Evolutionary conservation across 129 eudicot species (phyloP).

Genomic region (Chrysanthemum seticuspe): DNA sequence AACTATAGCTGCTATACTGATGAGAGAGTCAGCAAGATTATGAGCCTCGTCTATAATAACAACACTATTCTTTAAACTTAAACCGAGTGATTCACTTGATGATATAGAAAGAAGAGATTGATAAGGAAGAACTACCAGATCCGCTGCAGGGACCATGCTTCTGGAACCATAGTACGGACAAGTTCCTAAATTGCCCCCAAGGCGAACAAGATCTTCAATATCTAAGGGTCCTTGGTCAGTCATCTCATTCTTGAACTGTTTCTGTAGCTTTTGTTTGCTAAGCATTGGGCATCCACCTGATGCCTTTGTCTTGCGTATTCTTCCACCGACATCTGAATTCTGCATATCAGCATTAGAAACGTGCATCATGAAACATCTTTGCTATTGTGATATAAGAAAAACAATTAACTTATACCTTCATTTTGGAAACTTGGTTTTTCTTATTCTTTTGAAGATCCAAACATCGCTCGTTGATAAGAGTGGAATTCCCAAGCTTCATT

Average conservation of each 20-base stretch:
- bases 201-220: constrained; percentile 87
- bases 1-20: constrained; percentile 37
- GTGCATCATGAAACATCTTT: constrained; percentile 4
- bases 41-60: constrained; percentile 94
- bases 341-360: constrained; percentile 36
- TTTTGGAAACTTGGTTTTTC: constrained; percentile 58
- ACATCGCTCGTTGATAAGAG: constrained; percentile 77
- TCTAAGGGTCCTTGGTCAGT: constrained; percentile 65
- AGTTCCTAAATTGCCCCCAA: constrained; percentile 67
- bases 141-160: constrained; percentile 80
- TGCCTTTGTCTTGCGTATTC: constrained; percentile 52
- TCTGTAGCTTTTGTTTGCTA: constrained; percentile 59
- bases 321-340: constrained; percentile 58
- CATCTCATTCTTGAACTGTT: constrained; percentile 57
- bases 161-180: constrained; percentile 97
- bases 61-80: constrained; percentile 72
- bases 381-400: constrained; percentile 18
- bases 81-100: constrained; percentile 89
- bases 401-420: constrained; percentile 49
- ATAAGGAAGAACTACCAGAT: constrained; percentile 93
- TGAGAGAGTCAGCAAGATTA: constrained; percentile 93
- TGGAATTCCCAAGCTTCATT: constrained; percentile 60
- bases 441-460: constrained; percentile 89
- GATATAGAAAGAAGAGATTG: constrained; percentile 95
- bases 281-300: constrained; percentile 91